Conservation (phyloP, 2,329 filamentous ascomycete species). For the Colletotrichum sp. region DNA sequence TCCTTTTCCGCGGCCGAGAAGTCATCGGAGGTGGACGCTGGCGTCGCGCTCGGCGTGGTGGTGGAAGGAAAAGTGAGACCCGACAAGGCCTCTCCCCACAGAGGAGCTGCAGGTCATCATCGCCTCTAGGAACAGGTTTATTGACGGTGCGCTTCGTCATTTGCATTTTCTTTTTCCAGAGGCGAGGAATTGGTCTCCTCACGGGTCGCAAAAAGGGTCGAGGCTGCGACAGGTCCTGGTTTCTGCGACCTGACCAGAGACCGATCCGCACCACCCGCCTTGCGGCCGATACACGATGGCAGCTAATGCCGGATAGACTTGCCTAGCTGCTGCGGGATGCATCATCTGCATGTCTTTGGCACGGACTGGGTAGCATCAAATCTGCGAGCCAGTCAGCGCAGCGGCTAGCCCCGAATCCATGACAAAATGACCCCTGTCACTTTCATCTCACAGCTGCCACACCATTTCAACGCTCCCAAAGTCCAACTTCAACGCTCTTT, state of each 20-base stretch:
- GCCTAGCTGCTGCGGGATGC: conserved; percentile 23
- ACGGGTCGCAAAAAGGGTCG: neutral
- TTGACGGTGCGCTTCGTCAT: conserved; percentile 18
- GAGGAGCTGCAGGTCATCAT: conserved; percentile 20
- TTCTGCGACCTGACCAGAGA: conserved; percentile 13
- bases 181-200: neutral
- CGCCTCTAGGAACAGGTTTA: conserved; percentile 17
- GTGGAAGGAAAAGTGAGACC: conserved; percentile 21
- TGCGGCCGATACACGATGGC: conserved; percentile 22
- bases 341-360: conserved; percentile 22
- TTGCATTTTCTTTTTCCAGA: conserved; percentile 11
- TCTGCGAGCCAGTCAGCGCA: conserved; percentile 21
- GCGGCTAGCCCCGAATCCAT: conserved; percentile 20
- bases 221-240: conserved; percentile 18
- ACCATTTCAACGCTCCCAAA: conserved; percentile 15
- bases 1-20: conserved; percentile 18
- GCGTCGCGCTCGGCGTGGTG: conserved; percentile 23
- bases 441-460: conserved; percentile 18
- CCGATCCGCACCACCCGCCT: conserved; percentile 18
- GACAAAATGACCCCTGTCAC: conserved; percentile 17
- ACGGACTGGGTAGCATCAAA: conserved; percentile 10
- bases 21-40: conserved; percentile 20
- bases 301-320: conserved; percentile 23
- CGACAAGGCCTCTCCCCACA: conserved; percentile 2
- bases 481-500: conserved; percentile 3